These are phyloP conservation scores for Cladophialophora bantiana DNA, from an alignment of 2,329 filamentous ascomycete species.

Conservation along the genomic window DNA sequence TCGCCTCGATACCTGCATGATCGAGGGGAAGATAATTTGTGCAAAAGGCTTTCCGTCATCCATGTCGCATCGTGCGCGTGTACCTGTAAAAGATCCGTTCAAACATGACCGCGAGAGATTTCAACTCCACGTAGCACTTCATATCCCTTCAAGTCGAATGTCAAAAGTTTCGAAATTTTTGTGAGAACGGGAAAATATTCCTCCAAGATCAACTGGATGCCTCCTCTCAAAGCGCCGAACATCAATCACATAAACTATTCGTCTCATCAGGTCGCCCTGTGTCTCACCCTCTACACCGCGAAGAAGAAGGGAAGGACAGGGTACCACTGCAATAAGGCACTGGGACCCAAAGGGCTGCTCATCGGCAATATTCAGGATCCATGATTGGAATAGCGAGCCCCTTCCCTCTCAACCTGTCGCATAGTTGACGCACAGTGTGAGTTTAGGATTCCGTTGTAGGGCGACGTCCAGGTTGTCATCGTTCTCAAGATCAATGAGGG, in stretches of 20 bases:
- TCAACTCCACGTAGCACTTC: constrained; percentile 12
- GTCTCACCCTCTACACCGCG: background rate
- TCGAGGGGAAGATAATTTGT: background rate
- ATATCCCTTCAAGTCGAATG: background rate
- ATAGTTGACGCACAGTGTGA: constrained; percentile 64
- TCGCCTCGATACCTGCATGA: constrained; percentile 10
- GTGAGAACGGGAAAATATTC: constrained; percentile 1
- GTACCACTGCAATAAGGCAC: constrained; percentile 3
- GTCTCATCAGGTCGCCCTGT: constrained; percentile 34
- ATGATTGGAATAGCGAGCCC: background rate
- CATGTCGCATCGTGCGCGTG: background rate
- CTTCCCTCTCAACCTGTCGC: constrained; percentile 27
- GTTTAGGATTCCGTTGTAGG: constrained; percentile 82
- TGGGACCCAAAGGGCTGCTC: constrained; percentile 4
- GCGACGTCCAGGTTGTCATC: constrained; percentile 83
- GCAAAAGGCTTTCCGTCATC: background rate
- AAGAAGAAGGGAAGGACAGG: background rate
- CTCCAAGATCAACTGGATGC: background rate
- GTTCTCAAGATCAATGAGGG: constrained; percentile 76
- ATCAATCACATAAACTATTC: constrained; percentile 33
- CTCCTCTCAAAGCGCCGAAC: constrained; percentile 26
- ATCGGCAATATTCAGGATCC: background rate
- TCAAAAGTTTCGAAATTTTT: constrained; percentile 21
- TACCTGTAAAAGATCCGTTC: background rate
- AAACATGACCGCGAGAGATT: constrained; percentile 12